These are phyloP conservation scores for Penicillium sp. DNA, from an alignment of 2,329 filamentous ascomycete species.

Conservation along the genomic window DNA sequence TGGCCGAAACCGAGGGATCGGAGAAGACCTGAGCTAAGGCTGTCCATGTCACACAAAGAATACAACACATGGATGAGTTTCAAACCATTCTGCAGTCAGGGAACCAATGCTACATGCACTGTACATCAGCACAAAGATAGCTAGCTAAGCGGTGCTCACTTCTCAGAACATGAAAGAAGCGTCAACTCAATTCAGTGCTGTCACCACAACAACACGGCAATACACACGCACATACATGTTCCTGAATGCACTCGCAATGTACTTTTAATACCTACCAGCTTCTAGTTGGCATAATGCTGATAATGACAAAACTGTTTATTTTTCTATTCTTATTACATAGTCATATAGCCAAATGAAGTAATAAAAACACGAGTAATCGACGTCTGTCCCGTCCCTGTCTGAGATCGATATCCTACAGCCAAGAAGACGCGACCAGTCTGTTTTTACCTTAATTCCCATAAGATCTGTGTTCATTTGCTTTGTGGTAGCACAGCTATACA, in stretches of 20 bases:
- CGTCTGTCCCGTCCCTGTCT: too few species aligned
- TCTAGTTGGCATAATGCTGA: neutral
- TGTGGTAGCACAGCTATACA: too few species aligned
- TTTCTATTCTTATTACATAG: neutral
- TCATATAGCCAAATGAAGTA: too few species aligned
- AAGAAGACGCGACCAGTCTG: too few species aligned
- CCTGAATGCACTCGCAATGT: neutral
- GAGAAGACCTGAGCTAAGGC: neutral
- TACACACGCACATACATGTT: neutral
- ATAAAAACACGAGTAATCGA: too few species aligned
- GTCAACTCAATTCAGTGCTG: neutral
- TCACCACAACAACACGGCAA: neutral
- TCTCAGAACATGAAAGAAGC: neutral
- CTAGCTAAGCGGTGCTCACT: neutral
- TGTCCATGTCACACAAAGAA: neutral
- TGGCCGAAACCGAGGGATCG: neutral
- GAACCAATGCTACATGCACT: neutral
- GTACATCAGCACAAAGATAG: neutral
- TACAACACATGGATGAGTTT: neutral
- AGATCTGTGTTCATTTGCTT: too few species aligned
- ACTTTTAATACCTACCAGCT: neutral
- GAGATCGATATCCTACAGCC: too few species aligned
- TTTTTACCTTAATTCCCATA: too few species aligned
- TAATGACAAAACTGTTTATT: neutral
- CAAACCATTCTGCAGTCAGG: neutral